Evolutionary conservation across 495 filamentous ascomycete species (phyloP).

Genomic region (Xanthoparmelia taractica): DNA sequence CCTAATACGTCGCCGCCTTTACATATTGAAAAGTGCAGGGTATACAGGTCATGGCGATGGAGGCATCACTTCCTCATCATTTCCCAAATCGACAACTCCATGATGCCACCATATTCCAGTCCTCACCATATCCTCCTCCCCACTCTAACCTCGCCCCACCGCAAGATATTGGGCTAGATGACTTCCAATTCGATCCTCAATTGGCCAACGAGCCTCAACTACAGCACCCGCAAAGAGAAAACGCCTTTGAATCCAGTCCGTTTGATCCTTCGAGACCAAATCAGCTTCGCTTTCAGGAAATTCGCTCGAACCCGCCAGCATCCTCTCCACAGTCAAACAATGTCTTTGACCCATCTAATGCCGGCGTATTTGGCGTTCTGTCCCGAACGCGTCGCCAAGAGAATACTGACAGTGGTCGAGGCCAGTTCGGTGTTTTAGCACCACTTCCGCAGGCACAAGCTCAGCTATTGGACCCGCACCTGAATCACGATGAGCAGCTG

Average conservation of each 20-base stretch:
- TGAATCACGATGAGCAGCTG: slow-evolving; percentile 32
- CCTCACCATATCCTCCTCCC: slow-evolving; percentile 13
- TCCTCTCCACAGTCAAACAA: slow-evolving; percentile 23
- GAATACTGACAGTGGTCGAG: slow-evolving; percentile 21
- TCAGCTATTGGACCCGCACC: slow-evolving; percentile 19
- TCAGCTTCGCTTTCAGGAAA: slow-evolving; percentile 27
- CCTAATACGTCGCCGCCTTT: slow-evolving; percentile 12
- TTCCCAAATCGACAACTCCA: slow-evolving; percentile 19
- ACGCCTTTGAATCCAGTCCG: slow-evolving; percentile 29
- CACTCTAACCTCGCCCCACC: slow-evolving; percentile 34
- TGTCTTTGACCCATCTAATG: slow-evolving; percentile 11
- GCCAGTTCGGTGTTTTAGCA: slow-evolving; percentile 42
- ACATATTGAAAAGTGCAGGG: slow-evolving; percentile 3
- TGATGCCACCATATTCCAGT: slow-evolving; percentile 20
- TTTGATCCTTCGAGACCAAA: slow-evolving; percentile 23
- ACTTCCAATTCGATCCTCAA: slow-evolving; percentile 32
- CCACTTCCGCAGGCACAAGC: slow-evolving; percentile 26
- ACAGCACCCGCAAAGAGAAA: slow-evolving; percentile 30
- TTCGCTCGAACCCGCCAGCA: slow-evolving; percentile 26
- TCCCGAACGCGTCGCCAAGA: slow-evolving; percentile 21
- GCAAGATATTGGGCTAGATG: slow-evolving; percentile 32
- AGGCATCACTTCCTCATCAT: slow-evolving; percentile 23
- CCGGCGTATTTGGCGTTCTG: slow-evolving; percentile 38
- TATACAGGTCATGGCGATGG: slow-evolving; percentile 13
- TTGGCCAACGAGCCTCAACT: slow-evolving; percentile 33